Conservation (phyloP, 2,329 filamentous ascomycete genomes). For the Fusarium sp. region DNA sequence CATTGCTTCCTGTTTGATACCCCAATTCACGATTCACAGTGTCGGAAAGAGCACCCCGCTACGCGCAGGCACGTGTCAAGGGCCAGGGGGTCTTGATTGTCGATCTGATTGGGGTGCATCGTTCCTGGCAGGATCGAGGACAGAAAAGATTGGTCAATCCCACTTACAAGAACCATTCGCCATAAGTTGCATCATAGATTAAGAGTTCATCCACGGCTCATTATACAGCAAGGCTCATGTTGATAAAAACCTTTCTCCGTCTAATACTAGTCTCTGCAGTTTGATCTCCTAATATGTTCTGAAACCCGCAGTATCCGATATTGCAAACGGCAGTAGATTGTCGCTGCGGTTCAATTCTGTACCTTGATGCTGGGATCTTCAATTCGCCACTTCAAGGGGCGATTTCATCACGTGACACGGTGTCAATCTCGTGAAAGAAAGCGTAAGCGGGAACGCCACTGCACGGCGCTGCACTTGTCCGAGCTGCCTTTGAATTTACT, state of each 20-base stretch:
- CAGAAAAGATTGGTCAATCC: neutral
- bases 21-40: constrained; percentile 49
- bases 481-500: constrained; percentile 14
- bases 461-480: constrained; percentile 31
- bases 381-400: constrained; percentile 7
- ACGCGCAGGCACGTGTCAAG: constrained; percentile 51
- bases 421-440: constrained; percentile 45
- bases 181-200: neutral
- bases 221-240: neutral
- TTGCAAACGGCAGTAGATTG: neutral
- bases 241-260: neutral
- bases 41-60: constrained; percentile 42
- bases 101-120: constrained; percentile 35
- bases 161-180: neutral
- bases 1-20: constrained; percentile 18
- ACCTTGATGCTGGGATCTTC: neutral
- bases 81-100: constrained; percentile 19
- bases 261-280: rapidly evolving
- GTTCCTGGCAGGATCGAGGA: constrained; percentile 11
- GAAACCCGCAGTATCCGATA: neutral
- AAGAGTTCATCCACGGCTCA: neutral
- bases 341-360: neutral
- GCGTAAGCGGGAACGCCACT: constrained; percentile 38
- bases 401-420: constrained; percentile 50
- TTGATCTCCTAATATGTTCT: neutral